A percentile compares a stretch with the other conserved stretches of the same genome.
These are phyloP conservation scores for Calonectria crousiana DNA, from an alignment of 2,329 filamentous ascomycete genomes.

Conservation along the genomic window DNA sequence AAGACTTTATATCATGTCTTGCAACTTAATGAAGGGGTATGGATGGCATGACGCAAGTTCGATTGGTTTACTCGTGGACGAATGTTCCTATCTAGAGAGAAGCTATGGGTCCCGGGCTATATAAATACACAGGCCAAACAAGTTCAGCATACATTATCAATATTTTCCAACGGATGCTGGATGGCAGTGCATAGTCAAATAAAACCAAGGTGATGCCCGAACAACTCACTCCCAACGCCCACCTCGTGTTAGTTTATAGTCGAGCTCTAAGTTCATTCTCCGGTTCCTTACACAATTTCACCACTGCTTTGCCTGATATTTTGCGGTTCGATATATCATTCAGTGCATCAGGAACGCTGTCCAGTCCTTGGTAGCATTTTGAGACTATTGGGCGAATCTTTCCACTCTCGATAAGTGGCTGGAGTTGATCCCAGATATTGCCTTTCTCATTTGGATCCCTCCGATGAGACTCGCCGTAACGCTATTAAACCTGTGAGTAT, in stretches of 20 bases:
- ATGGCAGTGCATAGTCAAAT: background rate
- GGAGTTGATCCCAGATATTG: conserved; percentile 64
- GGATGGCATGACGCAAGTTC: background rate
- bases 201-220: background rate
- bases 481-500: conserved; percentile 43
- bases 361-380: conserved; percentile 62
- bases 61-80: background rate
- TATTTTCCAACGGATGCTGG: background rate
- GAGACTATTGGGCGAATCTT: conserved; percentile 65
- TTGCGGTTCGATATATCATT: conserved; percentile 62
- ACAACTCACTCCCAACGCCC: too few relatives aligned
- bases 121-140: background rate
- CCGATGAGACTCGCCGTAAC: conserved; percentile 68
- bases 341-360: conserved; percentile 62
- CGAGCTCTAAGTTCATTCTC: background rate
- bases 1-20: background rate
- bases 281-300: conserved; percentile 49
- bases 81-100: background rate
- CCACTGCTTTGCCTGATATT: conserved; percentile 68
- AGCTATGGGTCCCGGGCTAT: background rate
- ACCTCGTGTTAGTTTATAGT: conserved; percentile 9
- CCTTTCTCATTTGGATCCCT: conserved; percentile 60
- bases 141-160: background rate
- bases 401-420: conserved; percentile 59
- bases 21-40: too few relatives aligned